phyloP scores from a whole-genome alignment of 2,329 filamentous ascomycete genomes.

The Diaporthe helianthi region DNA sequence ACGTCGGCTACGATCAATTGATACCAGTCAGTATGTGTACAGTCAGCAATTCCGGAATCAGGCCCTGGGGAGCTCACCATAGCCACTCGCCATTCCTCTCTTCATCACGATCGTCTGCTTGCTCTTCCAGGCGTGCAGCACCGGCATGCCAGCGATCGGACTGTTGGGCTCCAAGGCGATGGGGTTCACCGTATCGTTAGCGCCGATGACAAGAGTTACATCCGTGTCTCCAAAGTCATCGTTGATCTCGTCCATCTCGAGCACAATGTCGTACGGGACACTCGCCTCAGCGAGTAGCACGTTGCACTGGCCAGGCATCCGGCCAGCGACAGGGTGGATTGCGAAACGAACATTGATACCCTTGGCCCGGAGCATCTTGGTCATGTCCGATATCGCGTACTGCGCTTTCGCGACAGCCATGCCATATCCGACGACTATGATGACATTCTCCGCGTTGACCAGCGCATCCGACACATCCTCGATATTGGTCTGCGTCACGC shows the following conservation, averaged over 20 bases:
- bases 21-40: conserved; percentile 24
- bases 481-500: conserved; percentile 77
- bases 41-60: background rate
- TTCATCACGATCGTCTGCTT: conserved; percentile 96
- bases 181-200: conserved; percentile 92
- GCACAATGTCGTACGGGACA: conserved; percentile 89
- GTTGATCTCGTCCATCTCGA: conserved; percentile 97
- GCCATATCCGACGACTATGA: conserved; percentile 90
- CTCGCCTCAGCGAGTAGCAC: conserved; percentile 86
- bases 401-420: conserved; percentile 96
- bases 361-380: conserved; percentile 73
- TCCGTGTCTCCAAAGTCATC: conserved; percentile 89
- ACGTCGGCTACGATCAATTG: conserved; percentile 83
- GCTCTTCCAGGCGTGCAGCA: conserved; percentile 91
- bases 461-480: conserved; percentile 83
- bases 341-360: conserved; percentile 86
- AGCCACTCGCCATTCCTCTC: conserved; percentile 85
- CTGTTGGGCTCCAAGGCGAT: conserved; percentile 85
- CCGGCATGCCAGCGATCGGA: conserved; percentile 90
- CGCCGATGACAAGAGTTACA: conserved; percentile 86
- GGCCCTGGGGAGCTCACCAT: conserved; percentile 62
- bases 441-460: conserved; percentile 79
- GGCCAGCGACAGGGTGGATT: conserved; percentile 87
- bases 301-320: conserved; percentile 95
- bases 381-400: conserved; percentile 87